These are phyloP conservation scores for Pleurotus ostreatus DNA, from an alignment of 768 basidiomycete species.

Conservation along the genomic window DNA sequence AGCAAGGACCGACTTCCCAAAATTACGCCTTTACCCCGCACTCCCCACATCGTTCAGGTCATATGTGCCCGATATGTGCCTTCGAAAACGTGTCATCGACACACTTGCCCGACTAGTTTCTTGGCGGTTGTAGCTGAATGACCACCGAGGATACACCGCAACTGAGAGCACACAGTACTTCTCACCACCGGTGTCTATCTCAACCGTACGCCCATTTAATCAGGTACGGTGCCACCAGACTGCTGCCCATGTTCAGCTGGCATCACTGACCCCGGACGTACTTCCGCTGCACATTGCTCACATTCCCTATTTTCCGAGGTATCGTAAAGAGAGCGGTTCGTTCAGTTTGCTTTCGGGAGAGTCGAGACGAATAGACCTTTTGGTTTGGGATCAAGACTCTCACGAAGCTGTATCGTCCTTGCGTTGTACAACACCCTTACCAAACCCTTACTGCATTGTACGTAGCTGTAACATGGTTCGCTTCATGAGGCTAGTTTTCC, in stretches of 20 bases:
- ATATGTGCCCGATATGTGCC: not conserved
- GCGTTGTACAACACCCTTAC: not conserved
- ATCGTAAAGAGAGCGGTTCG: not conserved
- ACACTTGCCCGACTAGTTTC: not conserved
- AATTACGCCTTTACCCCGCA: not conserved
- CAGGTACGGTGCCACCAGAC: not conserved
- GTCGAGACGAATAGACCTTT: no score
- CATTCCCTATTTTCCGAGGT: not conserved
- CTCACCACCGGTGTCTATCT: not conserved
- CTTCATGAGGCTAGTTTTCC: not conserved
- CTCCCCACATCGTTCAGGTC: not conserved
- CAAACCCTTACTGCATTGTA: not conserved
- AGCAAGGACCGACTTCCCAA: not conserved
- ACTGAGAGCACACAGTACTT: not conserved
- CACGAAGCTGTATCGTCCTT: no score
- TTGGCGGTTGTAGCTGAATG: not conserved
- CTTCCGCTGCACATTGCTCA: not conserved
- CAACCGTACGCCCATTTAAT: not conserved
- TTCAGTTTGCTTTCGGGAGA: not conserved
- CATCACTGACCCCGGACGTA: not conserved
- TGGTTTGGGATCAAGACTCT: no score
- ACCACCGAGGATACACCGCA: slow-evolving; percentile 4
- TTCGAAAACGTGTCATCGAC: not conserved
- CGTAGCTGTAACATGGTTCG: not conserved
- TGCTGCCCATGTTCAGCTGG: not conserved